Evolutionary conservation across 495 filamentous ascomycete genomes (phyloP).

Genomic region (Tuber calosporum): DNA sequence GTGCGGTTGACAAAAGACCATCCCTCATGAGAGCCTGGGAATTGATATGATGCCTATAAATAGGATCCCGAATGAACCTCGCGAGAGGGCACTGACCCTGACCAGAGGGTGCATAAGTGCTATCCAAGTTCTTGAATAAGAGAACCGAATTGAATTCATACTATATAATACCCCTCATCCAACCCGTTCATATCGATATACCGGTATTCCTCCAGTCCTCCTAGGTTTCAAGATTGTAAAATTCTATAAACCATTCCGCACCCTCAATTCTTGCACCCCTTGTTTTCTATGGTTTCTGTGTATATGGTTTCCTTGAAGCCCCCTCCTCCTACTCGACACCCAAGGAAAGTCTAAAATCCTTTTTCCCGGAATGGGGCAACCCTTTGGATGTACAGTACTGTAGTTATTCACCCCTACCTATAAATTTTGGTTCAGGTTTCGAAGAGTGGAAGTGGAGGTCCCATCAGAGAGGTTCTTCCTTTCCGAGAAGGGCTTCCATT

Average conservation of each 20-base stretch:
- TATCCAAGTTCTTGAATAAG: neutral
- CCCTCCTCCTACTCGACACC: neutral
- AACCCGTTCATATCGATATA: slow-evolving; percentile 6
- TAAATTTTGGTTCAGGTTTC: neutral
- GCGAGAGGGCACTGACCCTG: slow-evolving; percentile 29
- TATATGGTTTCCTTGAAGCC: neutral
- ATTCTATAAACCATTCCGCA: slow-evolving; percentile 3
- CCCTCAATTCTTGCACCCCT: slow-evolving; percentile 1
- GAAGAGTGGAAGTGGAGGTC: neutral
- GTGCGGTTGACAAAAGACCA: slow-evolving; percentile 22
- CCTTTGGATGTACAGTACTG: neutral
- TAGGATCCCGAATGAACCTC: slow-evolving; percentile 24
- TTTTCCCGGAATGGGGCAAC: slow-evolving; percentile 1
- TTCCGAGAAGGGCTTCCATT: neutral
- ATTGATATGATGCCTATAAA: slow-evolving; percentile 16
- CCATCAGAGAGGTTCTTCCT: neutral
- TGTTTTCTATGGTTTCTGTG: neutral
- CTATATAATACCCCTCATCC: slow-evolving; percentile 17
- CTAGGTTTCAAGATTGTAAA: slow-evolving; percentile 20
- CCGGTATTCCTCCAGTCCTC: slow-evolving; percentile 15
- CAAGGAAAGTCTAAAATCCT: slow-evolving; percentile 5
- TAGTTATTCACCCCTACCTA: slow-evolving; percentile 14
- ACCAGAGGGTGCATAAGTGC: neutral
- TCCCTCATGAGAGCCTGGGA: slow-evolving; percentile 12
- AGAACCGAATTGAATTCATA: slow-evolving; percentile 3